These are phyloP conservation scores for Suhomyces bribrorum DNA, from an alignment of 1,139 yeast genomes.

Conservation along the genomic window DNA sequence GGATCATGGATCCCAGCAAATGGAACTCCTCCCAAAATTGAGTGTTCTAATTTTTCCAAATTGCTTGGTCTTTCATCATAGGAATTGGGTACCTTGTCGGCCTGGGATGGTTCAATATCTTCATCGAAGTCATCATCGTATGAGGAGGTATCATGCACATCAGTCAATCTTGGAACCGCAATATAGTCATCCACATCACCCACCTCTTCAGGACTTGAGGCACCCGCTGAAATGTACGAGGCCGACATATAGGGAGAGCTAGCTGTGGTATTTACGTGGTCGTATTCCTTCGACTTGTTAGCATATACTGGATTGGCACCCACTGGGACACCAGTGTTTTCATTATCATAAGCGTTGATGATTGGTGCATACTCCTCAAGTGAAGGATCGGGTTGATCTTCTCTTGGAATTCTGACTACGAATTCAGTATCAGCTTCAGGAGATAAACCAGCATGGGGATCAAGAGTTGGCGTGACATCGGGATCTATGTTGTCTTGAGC, in stretches of 20 bases:
- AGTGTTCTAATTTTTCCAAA: too few species aligned
- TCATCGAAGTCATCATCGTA: conserved; percentile 7
- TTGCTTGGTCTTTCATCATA: too few species aligned
- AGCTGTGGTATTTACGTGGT: conserved; percentile 1
- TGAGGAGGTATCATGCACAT: conserved; percentile 6
- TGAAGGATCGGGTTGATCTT: background rate
- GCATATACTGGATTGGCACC: background rate
- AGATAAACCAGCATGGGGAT: background rate
- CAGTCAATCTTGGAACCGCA: conserved; percentile 13
- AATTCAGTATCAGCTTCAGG: background rate
- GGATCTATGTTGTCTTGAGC: background rate
- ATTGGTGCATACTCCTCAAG: background rate
- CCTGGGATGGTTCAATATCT: conserved; percentile 1
- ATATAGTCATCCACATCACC: conserved; percentile 5
- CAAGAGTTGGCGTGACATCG: too few species aligned
- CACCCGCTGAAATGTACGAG: conserved; percentile 3
- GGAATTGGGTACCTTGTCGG: too few species aligned
- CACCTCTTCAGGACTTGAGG: conserved; percentile 2
- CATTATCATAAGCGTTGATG: background rate
- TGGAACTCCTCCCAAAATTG: background rate
- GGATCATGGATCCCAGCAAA: background rate
- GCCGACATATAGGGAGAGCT: conserved; percentile 10
- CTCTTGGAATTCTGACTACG: background rate
- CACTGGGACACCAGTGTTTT: background rate
- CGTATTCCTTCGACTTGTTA: conserved; percentile 2